Evolutionary conservation across 2,329 filamentous ascomycete species (phyloP).

Genomic region (Sclerotiophoma versabilis): DNA sequence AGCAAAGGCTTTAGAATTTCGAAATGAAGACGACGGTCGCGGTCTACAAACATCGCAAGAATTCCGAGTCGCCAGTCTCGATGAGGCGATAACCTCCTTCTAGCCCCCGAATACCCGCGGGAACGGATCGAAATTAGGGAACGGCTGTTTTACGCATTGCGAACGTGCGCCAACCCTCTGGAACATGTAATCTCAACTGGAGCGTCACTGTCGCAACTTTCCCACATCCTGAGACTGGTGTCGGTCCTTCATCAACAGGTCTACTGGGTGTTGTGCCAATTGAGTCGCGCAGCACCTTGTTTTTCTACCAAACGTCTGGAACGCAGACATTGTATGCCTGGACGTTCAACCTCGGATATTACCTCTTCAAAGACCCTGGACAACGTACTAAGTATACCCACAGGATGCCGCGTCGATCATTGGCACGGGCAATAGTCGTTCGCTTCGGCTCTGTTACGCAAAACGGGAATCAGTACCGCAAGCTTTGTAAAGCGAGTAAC

Average conservation of each 20-base stretch:
- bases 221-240: conserved; percentile 2
- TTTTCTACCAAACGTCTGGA: neutral
- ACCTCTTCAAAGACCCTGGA: conserved; percentile 10
- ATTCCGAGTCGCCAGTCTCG: conserved; percentile 7
- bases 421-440: conserved; percentile 15
- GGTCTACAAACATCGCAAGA: conserved; percentile 3
- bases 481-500: conserved; percentile 7
- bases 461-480: conserved; percentile 15
- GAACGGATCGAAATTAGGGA: conserved; percentile 22
- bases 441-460: conserved; percentile 3
- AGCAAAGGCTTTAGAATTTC: neutral
- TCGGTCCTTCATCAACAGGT: conserved; percentile 8
- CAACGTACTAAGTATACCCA: neutral
- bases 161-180: conserved; percentile 16
- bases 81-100: neutral
- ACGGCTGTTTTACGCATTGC: conserved; percentile 15
- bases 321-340: neutral
- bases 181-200: conserved; percentile 9
- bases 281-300: neutral
- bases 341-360: conserved; percentile 16
- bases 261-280: neutral
- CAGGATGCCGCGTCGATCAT: conserved; percentile 10
- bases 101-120: conserved; percentile 15
- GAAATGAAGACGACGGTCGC: conserved; percentile 14
- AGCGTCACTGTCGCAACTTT: conserved; percentile 2